Percentiles rank a stretch among this genome's conserved stretches.
Evolutionary conservation across 306 rosid species (phyloP).

Genomic region (Dryas drummondii): DNA sequence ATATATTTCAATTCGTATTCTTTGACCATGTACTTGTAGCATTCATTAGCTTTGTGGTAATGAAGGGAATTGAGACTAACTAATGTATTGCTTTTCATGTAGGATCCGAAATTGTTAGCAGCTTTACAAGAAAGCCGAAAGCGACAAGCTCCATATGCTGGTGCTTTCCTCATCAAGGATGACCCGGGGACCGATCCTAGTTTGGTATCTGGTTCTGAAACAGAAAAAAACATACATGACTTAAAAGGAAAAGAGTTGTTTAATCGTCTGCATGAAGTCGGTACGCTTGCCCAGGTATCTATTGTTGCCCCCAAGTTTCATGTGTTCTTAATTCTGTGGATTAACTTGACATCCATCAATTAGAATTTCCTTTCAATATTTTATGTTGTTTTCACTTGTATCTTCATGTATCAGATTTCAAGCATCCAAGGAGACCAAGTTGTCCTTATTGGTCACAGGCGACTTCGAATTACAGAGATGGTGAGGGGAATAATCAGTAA

Average conservation of each 20-base stretch:
- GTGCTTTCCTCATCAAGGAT: slow-evolving; percentile 93
- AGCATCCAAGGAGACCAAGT: slow-evolving; percentile 96
- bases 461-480: slow-evolving; percentile 92
- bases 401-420: slow-evolving; percentile 64
- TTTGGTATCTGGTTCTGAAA: slow-evolving; percentile 63
- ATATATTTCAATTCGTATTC: not conserved
- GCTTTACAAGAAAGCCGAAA: slow-evolving; percentile 90
- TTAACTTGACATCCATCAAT: not conserved
- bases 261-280: slow-evolving; percentile 94
- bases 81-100: slow-evolving; percentile 30
- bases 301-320: not conserved
- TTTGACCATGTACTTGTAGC: not conserved
- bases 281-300: slow-evolving; percentile 95
- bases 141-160: slow-evolving; percentile 98
- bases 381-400: not conserved
- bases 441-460: slow-evolving; percentile 90
- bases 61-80: slow-evolving; percentile 21
- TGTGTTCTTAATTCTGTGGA: not conserved
- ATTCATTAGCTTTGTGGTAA: slow-evolving; percentile 4
- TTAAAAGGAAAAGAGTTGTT: slow-evolving; percentile 84
- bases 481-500: slow-evolving; percentile 45
- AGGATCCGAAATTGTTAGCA: slow-evolving; percentile 90
- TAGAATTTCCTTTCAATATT: not conserved
- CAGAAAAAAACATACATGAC: slow-evolving; percentile 65
- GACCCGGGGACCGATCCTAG: slow-evolving; percentile 82